These are phyloP conservation scores for Fusarium luffae DNA, from an alignment of 2,329 filamentous ascomycete genomes.

Conservation along the genomic window DNA sequence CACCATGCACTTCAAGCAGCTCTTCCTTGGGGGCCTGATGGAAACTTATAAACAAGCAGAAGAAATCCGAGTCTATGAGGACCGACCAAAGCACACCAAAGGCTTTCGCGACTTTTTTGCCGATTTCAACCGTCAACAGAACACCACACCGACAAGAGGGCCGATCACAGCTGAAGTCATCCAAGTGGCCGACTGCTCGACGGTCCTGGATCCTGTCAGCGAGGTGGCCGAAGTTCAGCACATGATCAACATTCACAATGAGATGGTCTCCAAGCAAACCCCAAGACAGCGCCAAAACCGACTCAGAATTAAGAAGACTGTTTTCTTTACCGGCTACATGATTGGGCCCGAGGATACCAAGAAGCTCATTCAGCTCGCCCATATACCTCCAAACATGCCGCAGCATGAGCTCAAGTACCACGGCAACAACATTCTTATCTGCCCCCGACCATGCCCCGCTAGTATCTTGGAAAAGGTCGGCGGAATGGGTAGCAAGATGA, in stretches of 20 bases:
- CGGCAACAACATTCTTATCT: constrained; percentile 92
- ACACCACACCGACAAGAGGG: constrained; percentile 63
- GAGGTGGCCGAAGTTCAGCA: constrained; percentile 88
- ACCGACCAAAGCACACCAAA: constrained; percentile 75
- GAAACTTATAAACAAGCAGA: constrained; percentile 85
- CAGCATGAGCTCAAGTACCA: constrained; percentile 82
- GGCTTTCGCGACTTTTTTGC: constrained; percentile 87
- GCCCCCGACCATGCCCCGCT: constrained; percentile 77
- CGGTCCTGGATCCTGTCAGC: constrained; percentile 77
- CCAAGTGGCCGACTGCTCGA: constrained; percentile 82
- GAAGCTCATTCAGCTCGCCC: constrained; percentile 75
- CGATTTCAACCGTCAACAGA: constrained; percentile 74
- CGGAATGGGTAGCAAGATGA: constrained; percentile 84
- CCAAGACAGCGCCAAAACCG: constrained; percentile 53
- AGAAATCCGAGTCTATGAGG: constrained; percentile 83
- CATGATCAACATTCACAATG: constrained; percentile 90
- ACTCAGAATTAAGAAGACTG: constrained; percentile 83
- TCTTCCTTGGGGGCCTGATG: constrained; percentile 81
- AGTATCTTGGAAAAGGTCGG: constrained; percentile 85
- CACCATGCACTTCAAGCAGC: constrained; percentile 94
- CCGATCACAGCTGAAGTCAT: constrained; percentile 83
- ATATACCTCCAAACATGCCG: constrained; percentile 69
- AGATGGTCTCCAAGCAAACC: constrained; percentile 52
- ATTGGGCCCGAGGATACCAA: constrained; percentile 78
- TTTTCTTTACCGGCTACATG: constrained; percentile 94